A percentile compares a stretch with the other conserved stretches of the same genome.
These are phyloP conservation scores for Isoetes taiwanensis DNA, from an alignment of 75 land plant species.

Conservation along the genomic window DNA sequence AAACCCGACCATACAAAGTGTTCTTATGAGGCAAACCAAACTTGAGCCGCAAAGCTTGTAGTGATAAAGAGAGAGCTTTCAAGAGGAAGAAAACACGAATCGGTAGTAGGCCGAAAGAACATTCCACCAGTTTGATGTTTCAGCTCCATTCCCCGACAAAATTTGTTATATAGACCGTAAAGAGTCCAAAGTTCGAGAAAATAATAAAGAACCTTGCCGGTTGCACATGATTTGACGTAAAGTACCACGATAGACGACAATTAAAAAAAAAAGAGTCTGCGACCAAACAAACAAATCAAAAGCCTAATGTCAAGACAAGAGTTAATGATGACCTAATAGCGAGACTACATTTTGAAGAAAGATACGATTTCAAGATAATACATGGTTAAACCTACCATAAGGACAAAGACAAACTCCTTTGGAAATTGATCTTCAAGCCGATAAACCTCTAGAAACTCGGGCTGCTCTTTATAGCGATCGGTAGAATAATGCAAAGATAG, in stretches of 20 bases:
- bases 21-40: slow-evolving; percentile 89
- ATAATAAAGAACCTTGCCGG: slow-evolving; percentile 61
- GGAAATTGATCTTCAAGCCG: slow-evolving; percentile 97
- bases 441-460: slow-evolving; percentile 67
- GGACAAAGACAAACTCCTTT: slow-evolving; percentile 76
- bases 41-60: slow-evolving; percentile 82
- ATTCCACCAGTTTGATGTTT: too few species aligned
- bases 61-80: slow-evolving; percentile 70
- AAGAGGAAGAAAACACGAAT: slow-evolving; percentile 75
- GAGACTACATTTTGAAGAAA: too few species aligned
- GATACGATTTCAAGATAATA: too few species aligned
- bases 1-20: slow-evolving; percentile 75
- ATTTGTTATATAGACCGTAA: slow-evolving; percentile 54
- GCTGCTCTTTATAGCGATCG: slow-evolving; percentile 66
- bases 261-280: slow-evolving; percentile 91
- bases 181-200: slow-evolving; percentile 60
- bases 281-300: slow-evolving; percentile 6
- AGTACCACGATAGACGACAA: slow-evolving; percentile 84
- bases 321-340: too few species aligned
- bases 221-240: slow-evolving; percentile 85
- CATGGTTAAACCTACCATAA: slow-evolving; percentile 82
- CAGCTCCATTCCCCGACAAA: slow-evolving; percentile 76
- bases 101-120: slow-evolving; percentile 39
- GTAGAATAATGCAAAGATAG: slow-evolving; percentile 76
- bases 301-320: too few species aligned